phyloP scores from a whole-genome alignment of 2,329 filamentous ascomycete genomes.

The Mariannaea sp. region DNA sequence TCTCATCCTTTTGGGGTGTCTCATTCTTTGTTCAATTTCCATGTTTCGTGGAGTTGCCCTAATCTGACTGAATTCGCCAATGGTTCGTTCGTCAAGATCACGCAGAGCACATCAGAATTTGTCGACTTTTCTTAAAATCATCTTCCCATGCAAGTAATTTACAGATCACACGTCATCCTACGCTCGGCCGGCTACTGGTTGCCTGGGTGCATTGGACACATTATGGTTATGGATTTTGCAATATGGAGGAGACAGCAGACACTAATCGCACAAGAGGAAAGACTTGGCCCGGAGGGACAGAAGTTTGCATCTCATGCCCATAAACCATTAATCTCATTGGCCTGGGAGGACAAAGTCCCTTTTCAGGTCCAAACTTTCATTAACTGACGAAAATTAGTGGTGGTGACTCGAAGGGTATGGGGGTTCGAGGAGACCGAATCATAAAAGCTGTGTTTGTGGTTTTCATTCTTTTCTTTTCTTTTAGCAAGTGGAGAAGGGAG shows the following conservation, averaged over 20 bases:
- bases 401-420: slow-evolving; percentile 25
- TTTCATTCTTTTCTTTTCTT: no score
- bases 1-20: slow-evolving; percentile 22
- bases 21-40: slow-evolving; percentile 34
- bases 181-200: slow-evolving; percentile 55
- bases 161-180: slow-evolving; percentile 64
- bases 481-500: slow-evolving; percentile 21
- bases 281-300: slow-evolving; percentile 16
- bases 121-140: slow-evolving; percentile 53
- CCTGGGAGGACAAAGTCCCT: slow-evolving; percentile 18
- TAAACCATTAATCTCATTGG: slow-evolving; percentile 24
- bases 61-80: slow-evolving; percentile 40
- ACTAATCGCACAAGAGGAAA: slow-evolving; percentile 32
- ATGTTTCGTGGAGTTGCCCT: slow-evolving; percentile 33
- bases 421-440: slow-evolving; percentile 24
- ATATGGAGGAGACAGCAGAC: slow-evolving; percentile 49
- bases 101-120: slow-evolving; percentile 50
- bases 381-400: slow-evolving; percentile 29
- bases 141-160: slow-evolving; percentile 58
- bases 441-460: slow-evolving; percentile 32
- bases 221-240: slow-evolving; percentile 66
- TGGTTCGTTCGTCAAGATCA: slow-evolving; percentile 43
- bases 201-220: slow-evolving; percentile 62
- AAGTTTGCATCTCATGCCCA: slow-evolving; percentile 35
- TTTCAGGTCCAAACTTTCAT: slow-evolving; percentile 26